Percentiles rank a stretch among this genome's conserved stretches.
Evolutionary conservation across 345 rosid genomes (phyloP).

Genomic region (Odontarrhena argentea): DNA sequence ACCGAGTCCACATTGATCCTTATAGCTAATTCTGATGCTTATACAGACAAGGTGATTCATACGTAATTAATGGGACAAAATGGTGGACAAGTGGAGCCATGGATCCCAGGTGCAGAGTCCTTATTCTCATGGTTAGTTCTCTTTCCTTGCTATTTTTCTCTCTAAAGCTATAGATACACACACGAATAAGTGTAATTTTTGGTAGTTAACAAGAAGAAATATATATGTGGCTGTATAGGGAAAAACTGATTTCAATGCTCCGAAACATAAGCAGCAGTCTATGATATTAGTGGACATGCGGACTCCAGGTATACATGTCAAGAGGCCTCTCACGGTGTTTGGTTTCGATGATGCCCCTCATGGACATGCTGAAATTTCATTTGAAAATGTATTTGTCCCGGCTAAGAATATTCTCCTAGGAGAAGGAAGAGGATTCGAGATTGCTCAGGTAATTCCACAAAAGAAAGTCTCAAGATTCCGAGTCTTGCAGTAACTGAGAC

Average conservation of each 20-base stretch:
- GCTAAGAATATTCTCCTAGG: slow-evolving; percentile 86
- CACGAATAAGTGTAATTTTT: neutral
- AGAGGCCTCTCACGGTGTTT: slow-evolving; percentile 84
- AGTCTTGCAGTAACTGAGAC: slow-evolving; percentile 8
- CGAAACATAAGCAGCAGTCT: slow-evolving; percentile 91
- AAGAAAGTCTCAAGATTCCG: neutral
- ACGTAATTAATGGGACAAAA: slow-evolving; percentile 83
- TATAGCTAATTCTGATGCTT: slow-evolving; percentile 23
- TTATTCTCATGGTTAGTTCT: slow-evolving; percentile 90
- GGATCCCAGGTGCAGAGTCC: slow-evolving; percentile 98
- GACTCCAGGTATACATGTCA: slow-evolving; percentile 72
- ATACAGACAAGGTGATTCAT: slow-evolving; percentile 77
- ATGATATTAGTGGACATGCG: slow-evolving; percentile 86
- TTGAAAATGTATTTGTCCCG: slow-evolving; percentile 76
- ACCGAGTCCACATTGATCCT: neutral
- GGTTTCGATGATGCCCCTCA: slow-evolving; percentile 99
- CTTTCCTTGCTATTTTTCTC: slow-evolving; percentile 8
- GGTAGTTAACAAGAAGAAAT: neutral
- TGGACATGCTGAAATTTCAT: slow-evolving; percentile 91
- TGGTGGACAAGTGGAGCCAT: slow-evolving; percentile 99
- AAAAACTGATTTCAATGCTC: slow-evolving; percentile 78
- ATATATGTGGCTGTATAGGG: slow-evolving; percentile 55
- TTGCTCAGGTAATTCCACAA: slow-evolving; percentile 75
- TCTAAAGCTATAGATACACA: neutral
- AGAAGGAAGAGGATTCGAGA: slow-evolving; percentile 98